A percentile compares a stretch with the other conserved stretches of the same genome.
Conservation (phyloP, 345 rosid genomes). For the Fremontodendron californicum region DNA sequence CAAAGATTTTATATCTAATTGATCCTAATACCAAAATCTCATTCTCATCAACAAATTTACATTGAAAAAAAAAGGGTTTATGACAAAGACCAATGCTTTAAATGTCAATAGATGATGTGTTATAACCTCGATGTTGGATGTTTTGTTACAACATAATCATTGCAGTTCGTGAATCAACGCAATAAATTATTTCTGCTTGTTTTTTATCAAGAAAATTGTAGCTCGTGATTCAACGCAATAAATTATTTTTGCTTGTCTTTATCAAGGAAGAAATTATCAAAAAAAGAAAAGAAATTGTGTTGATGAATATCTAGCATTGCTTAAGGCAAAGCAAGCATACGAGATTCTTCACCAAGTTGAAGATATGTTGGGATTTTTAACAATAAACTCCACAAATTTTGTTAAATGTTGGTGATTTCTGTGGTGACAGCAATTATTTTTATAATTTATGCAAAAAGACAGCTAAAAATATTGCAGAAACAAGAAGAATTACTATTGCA, state of each 20-base stretch:
- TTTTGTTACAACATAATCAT: background rate
- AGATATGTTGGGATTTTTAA: too few species aligned
- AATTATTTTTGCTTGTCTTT: too few species aligned
- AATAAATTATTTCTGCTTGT: background rate
- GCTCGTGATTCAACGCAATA: too few species aligned
- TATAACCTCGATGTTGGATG: background rate
- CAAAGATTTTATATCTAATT: background rate
- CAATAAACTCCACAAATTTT: constrained; percentile 70
- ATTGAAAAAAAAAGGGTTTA: background rate
- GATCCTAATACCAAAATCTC: background rate
- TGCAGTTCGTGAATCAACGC: background rate
- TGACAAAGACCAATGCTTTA: background rate
- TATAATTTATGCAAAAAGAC: constrained; percentile 76
- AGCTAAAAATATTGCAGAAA: constrained; percentile 56
- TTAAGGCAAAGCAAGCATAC: background rate
- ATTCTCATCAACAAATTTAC: background rate
- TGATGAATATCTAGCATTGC: background rate
- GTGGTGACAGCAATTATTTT: constrained; percentile 63
- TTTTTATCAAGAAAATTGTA: too few species aligned
- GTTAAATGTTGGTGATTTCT: constrained; percentile 71
- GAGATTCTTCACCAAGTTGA: background rate
- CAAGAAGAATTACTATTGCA: constrained; percentile 49
- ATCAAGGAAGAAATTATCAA: background rate
- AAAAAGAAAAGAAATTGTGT: background rate
- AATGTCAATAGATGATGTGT: background rate